Conservation (phyloP, 768 basidiomycete genomes). For the Kondoa malvinella region DNA sequence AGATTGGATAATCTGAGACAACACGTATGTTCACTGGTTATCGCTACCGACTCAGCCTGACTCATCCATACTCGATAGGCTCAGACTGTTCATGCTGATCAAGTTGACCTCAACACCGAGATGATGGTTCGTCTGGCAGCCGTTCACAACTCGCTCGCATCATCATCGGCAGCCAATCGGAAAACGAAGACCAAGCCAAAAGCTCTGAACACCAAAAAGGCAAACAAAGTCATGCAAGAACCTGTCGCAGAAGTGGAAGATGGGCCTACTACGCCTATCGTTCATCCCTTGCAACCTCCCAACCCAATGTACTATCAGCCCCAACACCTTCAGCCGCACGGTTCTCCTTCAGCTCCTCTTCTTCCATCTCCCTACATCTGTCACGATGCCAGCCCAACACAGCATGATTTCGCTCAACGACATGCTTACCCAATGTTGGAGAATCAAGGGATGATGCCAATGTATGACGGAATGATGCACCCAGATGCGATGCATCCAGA, state of each 20-base stretch:
- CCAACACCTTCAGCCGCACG: background rate
- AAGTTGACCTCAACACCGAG: slow-evolving; percentile 57
- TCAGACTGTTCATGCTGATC: slow-evolving; percentile 87
- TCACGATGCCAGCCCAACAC: background rate
- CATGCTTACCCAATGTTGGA: background rate
- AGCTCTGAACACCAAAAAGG: background rate
- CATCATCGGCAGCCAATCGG: background rate
- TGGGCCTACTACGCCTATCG: background rate
- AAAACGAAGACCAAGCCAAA: background rate
- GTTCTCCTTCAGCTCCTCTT: background rate
- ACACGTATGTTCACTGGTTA: slow-evolving; percentile 35
- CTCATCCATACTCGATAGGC: slow-evolving; percentile 34
- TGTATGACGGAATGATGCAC: background rate
- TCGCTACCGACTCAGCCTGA: background rate
- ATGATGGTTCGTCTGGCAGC: slow-evolving; percentile 82
- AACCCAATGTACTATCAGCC: background rate
- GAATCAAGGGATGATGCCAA: background rate
- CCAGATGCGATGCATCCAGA: background rate
- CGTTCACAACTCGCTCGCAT: slow-evolving; percentile 59
- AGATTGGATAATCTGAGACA: slow-evolving; percentile 92
- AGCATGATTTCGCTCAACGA: background rate
- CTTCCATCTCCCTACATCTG: background rate
- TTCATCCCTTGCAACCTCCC: background rate
- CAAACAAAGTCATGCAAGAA: background rate
- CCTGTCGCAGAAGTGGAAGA: background rate